phyloP scores from a whole-genome alignment of 31 red algal genomes.

The Asparagopsis taxiformis region DNA sequence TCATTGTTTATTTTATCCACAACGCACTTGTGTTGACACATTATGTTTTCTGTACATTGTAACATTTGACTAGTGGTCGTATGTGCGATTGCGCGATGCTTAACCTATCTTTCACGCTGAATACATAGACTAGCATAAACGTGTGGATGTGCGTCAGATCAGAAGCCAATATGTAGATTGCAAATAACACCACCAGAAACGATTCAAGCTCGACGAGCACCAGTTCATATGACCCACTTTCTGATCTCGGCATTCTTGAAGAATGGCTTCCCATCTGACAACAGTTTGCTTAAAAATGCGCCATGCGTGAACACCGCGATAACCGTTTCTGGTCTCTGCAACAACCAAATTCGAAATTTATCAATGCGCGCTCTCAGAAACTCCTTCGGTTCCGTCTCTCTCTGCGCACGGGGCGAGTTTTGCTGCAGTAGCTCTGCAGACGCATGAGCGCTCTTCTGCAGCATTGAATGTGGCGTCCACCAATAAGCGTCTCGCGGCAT shows the following conservation, averaged over 20 bases:
- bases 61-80: no score
- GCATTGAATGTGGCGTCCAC: conserved; percentile 16
- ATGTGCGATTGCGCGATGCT: no score
- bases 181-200: no score
- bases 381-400: conserved; percentile 28
- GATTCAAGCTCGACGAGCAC: no score
- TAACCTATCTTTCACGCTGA: no score
- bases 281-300: conserved; percentile 27
- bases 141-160: no score
- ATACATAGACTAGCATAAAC: no score
- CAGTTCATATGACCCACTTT: conserved; percentile 1
- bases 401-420: conserved; percentile 14
- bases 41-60: no score
- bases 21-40: no score
- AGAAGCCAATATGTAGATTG: no score
- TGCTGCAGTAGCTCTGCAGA: neutral
- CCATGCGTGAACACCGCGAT: conserved; percentile 51
- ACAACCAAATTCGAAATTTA: conserved; percentile 46
- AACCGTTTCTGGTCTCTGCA: conserved; percentile 21
- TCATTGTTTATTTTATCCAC: no score
- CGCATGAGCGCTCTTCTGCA: neutral
- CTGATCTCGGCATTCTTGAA: conserved; percentile 12
- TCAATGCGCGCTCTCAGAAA: conserved; percentile 14
- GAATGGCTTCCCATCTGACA: conserved; percentile 5
- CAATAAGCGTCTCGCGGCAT: conserved; percentile 30